These are phyloP conservation scores for Protomyces lactucae-debilis DNA, from an alignment of 1,139 yeast genomes.

Conservation along the genomic window DNA sequence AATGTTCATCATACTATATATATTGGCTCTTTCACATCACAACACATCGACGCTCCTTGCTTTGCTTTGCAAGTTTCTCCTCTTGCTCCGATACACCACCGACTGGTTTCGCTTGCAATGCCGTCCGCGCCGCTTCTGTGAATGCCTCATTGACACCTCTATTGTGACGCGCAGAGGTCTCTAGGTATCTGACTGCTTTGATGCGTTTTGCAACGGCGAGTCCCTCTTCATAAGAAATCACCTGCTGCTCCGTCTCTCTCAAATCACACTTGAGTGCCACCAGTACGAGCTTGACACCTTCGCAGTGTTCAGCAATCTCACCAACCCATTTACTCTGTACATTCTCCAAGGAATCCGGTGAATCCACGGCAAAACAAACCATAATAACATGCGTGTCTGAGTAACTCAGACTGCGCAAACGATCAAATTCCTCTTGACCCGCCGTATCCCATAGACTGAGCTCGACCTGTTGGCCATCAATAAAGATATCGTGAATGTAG, in stretches of 20 bases:
- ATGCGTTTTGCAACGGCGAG: slow-evolving; percentile 77
- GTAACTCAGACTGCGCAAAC: slow-evolving; percentile 81
- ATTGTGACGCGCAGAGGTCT: slow-evolving; percentile 89
- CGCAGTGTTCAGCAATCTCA: slow-evolving; percentile 94
- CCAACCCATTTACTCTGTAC: slow-evolving; percentile 96
- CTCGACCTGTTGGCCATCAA: slow-evolving; percentile 90
- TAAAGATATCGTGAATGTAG: slow-evolving; percentile 93
- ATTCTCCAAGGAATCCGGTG: slow-evolving; percentile 88
- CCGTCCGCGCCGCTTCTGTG: slow-evolving; percentile 95
- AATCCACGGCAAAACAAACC: slow-evolving; percentile 86
- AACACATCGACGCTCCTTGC: slow-evolving; percentile 11
- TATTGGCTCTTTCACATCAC: background rate
- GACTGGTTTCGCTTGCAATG: slow-evolving; percentile 81
- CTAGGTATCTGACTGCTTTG: slow-evolving; percentile 44
- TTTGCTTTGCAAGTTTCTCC: slow-evolving; percentile 4
- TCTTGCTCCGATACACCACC: slow-evolving; percentile 58
- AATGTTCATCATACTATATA: background rate
- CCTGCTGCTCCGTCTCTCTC: slow-evolving; percentile 46
- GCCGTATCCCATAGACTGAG: slow-evolving; percentile 97
- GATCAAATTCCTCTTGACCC: slow-evolving; percentile 96
- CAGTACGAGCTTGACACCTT: slow-evolving; percentile 85
- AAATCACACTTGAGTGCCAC: slow-evolving; percentile 94
- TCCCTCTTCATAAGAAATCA: slow-evolving; percentile 79
- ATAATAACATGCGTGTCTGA: slow-evolving; percentile 95
- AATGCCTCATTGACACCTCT: slow-evolving; percentile 96